phyloP scores from a whole-genome alignment of 2,329 filamentous ascomycete species.

The Stylonectria norvegica region DNA sequence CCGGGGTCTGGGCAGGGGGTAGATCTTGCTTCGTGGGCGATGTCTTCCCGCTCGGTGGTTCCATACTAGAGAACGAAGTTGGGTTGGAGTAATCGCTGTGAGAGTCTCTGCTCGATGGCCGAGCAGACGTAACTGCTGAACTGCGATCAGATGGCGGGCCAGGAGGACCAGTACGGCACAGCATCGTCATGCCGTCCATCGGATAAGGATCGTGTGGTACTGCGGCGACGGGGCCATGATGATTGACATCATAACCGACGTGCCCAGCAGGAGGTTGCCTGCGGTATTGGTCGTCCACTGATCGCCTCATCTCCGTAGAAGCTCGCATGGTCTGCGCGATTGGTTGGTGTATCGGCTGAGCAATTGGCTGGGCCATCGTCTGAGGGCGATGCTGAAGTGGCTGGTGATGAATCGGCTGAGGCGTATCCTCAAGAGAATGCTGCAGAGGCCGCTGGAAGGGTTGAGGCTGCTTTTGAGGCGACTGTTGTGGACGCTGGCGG shows the following conservation, averaged over 20 bases:
- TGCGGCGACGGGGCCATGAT: constrained; percentile 59
- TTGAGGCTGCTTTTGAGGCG: constrained; percentile 8
- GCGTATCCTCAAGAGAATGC: constrained; percentile 15
- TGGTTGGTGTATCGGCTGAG: constrained; percentile 9
- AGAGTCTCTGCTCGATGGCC: constrained; percentile 81
- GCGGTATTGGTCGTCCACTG: constrained; percentile 24
- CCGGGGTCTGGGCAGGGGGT: constrained; percentile 48
- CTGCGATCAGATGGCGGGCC: constrained; percentile 57
- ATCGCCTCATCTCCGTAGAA: constrained; percentile 23
- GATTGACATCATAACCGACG: constrained; percentile 44
- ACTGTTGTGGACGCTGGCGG: no score
- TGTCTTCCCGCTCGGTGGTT: constrained; percentile 68
- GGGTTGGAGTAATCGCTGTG: constrained; percentile 88
- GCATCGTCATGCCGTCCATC: constrained; percentile 94
- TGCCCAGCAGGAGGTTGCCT: constrained; percentile 19
- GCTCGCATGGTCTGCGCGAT: constrained; percentile 12
- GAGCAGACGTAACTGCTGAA: constrained; percentile 53
- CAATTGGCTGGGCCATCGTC: background rate
- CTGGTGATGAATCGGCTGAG: constrained; percentile 5
- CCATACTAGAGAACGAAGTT: constrained; percentile 83
- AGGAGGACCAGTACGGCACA: constrained; percentile 76
- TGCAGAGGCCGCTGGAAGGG: constrained; percentile 9
- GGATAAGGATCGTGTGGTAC: constrained; percentile 93
- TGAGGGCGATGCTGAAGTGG: constrained; percentile 9
- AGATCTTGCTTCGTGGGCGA: constrained; percentile 69